Conservation (phyloP, 495 filamentous ascomycete species). For the Xylaria telfairii region DNA sequence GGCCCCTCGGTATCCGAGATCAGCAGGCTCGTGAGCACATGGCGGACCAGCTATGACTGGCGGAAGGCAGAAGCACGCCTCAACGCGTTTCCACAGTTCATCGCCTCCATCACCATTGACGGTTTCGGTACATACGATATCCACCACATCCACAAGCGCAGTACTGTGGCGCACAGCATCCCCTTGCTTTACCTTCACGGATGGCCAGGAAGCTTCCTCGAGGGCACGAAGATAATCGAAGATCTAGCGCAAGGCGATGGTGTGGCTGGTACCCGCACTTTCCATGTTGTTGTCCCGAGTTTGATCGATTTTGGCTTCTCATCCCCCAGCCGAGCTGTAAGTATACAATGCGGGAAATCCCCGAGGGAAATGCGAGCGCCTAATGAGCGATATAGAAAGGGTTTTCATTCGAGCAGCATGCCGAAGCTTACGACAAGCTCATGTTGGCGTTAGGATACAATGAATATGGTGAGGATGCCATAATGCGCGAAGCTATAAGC, state of each 20-base stretch:
- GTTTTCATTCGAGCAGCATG: conserved; percentile 52
- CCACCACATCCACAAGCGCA: conserved; percentile 58
- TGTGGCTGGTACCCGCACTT: conserved; percentile 51
- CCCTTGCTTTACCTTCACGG: conserved; percentile 65
- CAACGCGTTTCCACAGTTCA: conserved; percentile 62
- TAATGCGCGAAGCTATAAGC: neutral
- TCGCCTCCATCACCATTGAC: conserved; percentile 47
- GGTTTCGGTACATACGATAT: conserved; percentile 50
- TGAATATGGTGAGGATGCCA: conserved; percentile 49
- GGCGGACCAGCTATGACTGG: conserved; percentile 52
- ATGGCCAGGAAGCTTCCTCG: conserved; percentile 71
- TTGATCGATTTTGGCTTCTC: conserved; percentile 71
- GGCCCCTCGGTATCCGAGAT: conserved; percentile 55
- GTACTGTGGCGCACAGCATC: conserved; percentile 47
- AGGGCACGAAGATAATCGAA: conserved; percentile 66
- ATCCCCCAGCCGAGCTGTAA: conserved; percentile 38
- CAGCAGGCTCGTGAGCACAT: conserved; percentile 53
- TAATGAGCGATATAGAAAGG: neutral
- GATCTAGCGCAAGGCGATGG: conserved; percentile 45
- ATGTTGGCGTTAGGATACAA: conserved; percentile 67
- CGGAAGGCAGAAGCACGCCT: conserved; percentile 46
- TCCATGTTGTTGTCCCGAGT: conserved; percentile 69
- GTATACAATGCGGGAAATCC: neutral
- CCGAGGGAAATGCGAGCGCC: neutral
- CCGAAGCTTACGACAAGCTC: conserved; percentile 62